These are phyloP conservation scores for Fusarium continuum DNA, from an alignment of 2,329 filamentous ascomycete species.

Conservation along the genomic window DNA sequence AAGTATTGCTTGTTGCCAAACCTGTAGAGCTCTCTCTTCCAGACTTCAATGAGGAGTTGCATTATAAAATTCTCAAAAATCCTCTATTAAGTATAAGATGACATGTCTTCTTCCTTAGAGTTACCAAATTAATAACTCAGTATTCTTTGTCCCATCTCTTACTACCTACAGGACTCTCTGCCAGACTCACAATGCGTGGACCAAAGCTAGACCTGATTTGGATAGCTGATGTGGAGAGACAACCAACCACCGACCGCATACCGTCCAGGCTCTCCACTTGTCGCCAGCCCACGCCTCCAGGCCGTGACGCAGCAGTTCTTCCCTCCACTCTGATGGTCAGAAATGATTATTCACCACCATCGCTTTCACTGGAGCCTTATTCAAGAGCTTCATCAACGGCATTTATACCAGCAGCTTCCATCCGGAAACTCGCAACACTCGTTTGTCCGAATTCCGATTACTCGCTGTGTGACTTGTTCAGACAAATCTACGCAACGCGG, in stretches of 20 bases:
- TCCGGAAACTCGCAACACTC: conserved; percentile 3
- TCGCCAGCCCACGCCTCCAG: background rate
- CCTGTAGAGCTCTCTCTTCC: too few species aligned
- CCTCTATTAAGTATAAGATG: too few species aligned
- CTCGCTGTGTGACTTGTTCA: background rate
- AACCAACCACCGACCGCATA: background rate
- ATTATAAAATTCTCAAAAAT: too few species aligned
- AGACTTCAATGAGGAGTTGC: too few species aligned
- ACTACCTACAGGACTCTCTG: too few species aligned
- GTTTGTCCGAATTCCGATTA: conserved; percentile 6
- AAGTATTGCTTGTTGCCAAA: too few species aligned
- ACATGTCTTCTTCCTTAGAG: too few species aligned
- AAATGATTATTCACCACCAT: conserved; percentile 19
- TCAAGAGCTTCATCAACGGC: background rate
- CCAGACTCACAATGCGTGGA: too few species aligned
- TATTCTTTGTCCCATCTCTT: too few species aligned
- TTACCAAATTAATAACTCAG: too few species aligned
- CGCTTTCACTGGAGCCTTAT: conserved; percentile 3
- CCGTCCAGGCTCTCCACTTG: background rate
- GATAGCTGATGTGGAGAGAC: background rate
- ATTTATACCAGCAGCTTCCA: conserved; percentile 7
- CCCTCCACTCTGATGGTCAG: background rate
- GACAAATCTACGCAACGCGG: background rate
- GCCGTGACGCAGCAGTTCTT: conserved; percentile 8
- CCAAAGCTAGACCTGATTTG: background rate